phyloP scores from a whole-genome alignment of 306 rosid species.

The Albizia julibrissin region DNA sequence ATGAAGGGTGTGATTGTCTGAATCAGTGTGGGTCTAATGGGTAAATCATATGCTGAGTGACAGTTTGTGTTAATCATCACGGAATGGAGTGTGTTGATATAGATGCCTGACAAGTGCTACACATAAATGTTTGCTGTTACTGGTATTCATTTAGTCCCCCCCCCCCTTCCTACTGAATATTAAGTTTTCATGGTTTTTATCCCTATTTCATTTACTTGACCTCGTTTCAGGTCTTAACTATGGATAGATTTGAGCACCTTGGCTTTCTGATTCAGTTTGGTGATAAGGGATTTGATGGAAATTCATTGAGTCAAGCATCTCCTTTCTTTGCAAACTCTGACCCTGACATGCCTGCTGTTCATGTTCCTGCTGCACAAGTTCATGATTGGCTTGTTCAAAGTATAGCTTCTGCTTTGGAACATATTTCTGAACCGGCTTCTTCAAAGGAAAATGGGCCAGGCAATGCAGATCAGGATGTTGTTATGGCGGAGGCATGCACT shows the following conservation, averaged over 20 bases:
- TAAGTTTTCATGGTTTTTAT: constrained; percentile 1
- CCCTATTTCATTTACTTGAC: constrained; percentile 36
- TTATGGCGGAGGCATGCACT: constrained; percentile 90
- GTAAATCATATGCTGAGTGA: constrained; percentile 5
- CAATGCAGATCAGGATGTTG: constrained; percentile 84
- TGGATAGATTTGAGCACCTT: constrained; percentile 94
- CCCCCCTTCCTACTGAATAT: constrained; percentile 12
- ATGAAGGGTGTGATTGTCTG: neutral
- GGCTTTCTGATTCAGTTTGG: constrained; percentile 90
- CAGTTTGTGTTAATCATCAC: constrained; percentile 1
- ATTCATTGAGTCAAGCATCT: constrained; percentile 76
- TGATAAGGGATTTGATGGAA: constrained; percentile 79
- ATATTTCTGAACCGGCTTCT: constrained; percentile 77
- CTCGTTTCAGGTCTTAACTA: constrained; percentile 74
- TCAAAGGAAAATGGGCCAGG: constrained; percentile 85
- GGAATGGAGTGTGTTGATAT: constrained; percentile 1
- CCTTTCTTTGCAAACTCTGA: constrained; percentile 98
- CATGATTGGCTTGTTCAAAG: constrained; percentile 86
- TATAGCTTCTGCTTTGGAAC: constrained; percentile 80
- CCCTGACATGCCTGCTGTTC: constrained; percentile 99
- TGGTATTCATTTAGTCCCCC: neutral
- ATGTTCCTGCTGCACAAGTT: constrained; percentile 85
- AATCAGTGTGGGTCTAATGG: constrained; percentile 14
- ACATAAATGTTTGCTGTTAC: neutral
- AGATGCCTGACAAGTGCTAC: constrained; percentile 12